Conservation (phyloP, 352 stramenopile genomes). For the Phytophthora crassamura region DNA sequence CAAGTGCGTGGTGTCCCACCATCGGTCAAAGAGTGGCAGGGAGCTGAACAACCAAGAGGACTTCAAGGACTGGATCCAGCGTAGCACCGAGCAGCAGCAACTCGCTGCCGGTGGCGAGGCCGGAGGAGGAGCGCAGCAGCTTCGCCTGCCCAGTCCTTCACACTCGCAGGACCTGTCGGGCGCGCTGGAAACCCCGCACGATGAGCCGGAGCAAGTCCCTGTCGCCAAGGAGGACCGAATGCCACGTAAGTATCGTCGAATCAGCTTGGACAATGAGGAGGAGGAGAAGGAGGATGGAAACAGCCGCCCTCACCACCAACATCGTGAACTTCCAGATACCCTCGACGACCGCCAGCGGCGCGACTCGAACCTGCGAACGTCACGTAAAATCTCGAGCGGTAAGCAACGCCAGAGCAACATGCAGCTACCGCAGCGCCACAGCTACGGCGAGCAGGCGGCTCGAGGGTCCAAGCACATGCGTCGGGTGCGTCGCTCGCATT, state of each 20-base stretch:
- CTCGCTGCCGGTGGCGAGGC: slow-evolving; percentile 34
- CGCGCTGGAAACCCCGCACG: slow-evolving; percentile 34
- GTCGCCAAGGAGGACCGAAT: slow-evolving; percentile 41
- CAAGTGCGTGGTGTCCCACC: slow-evolving; percentile 81
- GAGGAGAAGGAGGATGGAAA: slow-evolving; percentile 68
- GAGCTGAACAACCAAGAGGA: slow-evolving; percentile 83
- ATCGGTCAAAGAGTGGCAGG: slow-evolving; percentile 74
- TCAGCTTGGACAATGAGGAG: slow-evolving; percentile 75
- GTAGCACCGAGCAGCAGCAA: slow-evolving; percentile 60
- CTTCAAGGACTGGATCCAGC: slow-evolving; percentile 83
- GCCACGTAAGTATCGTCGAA: slow-evolving; percentile 59
- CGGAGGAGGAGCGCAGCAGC: slow-evolving; percentile 34
- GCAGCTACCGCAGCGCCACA: slow-evolving; percentile 43
- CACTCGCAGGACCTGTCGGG: slow-evolving; percentile 76
- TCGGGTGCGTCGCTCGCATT: slow-evolving; percentile 51
- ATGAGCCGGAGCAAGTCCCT: slow-evolving; percentile 28
- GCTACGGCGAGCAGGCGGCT: slow-evolving; percentile 37
- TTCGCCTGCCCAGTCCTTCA: slow-evolving; percentile 57
- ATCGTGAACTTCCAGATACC: slow-evolving; percentile 43
- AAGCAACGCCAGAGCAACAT: slow-evolving; percentile 44
- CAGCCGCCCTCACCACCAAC: slow-evolving; percentile 30
- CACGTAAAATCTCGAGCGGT: slow-evolving; percentile 38
- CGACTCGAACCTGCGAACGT: slow-evolving; percentile 46
- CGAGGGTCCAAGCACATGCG: slow-evolving; percentile 48
- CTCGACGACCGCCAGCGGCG: slow-evolving; percentile 44